Conservation (phyloP, 805 yeast species). For the Starmerella stellata region DNA sequence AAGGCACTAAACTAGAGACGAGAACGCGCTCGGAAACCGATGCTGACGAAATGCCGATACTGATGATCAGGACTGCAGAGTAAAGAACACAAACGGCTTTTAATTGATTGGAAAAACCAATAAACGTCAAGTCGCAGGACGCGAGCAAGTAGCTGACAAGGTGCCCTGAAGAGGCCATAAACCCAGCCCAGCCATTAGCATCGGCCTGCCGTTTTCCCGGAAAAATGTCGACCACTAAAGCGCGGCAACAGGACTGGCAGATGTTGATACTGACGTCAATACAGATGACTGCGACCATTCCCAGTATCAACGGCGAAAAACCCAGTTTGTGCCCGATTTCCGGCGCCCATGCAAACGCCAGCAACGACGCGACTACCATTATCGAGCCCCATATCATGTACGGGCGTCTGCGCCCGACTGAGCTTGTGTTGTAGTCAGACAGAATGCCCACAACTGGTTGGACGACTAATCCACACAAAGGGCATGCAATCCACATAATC, state of each 20-base stretch:
- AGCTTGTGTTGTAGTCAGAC: constrained; percentile 28
- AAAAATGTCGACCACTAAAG: constrained; percentile 43
- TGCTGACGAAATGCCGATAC: constrained; percentile 28
- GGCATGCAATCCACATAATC: constrained; percentile 51
- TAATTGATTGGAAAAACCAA: constrained; percentile 35
- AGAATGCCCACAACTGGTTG: constrained; percentile 46
- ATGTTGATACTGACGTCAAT: constrained; percentile 42
- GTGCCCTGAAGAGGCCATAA: constrained; percentile 43
- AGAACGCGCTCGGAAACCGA: constrained; percentile 36
- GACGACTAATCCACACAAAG: constrained; percentile 42
- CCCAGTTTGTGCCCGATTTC: constrained; percentile 25
- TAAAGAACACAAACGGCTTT: constrained; percentile 32
- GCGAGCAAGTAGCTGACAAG: constrained; percentile 40
- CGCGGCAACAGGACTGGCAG: constrained; percentile 44
- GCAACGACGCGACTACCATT: constrained; percentile 30
- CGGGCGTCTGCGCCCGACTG: constrained; percentile 37
- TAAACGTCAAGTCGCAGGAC: constrained; percentile 28
- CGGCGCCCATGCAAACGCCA: constrained; percentile 26
- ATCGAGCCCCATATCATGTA: constrained; percentile 39
- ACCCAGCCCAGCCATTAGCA: constrained; percentile 51
- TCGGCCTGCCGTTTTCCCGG: constrained; percentile 38
- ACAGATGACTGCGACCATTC: constrained; percentile 30
- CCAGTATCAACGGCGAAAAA: constrained; percentile 20
- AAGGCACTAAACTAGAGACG: constrained; percentile 24
- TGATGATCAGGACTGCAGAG: constrained; percentile 26